These are phyloP conservation scores for Clitopilus passeckerianus DNA, from an alignment of 768 basidiomycete genomes.

Conservation along the genomic window DNA sequence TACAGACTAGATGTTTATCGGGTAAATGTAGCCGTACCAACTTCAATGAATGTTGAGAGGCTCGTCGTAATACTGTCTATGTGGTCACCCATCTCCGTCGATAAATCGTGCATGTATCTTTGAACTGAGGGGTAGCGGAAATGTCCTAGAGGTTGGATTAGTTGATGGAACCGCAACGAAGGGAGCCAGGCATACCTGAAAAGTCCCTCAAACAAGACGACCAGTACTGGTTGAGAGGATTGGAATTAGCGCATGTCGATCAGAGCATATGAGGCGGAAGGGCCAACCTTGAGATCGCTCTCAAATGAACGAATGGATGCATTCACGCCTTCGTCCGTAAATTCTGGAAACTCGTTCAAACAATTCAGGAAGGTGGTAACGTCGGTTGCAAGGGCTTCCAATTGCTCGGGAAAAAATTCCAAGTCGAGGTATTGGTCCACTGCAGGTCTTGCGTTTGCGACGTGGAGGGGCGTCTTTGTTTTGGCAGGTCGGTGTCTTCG, in stretches of 20 bases:
- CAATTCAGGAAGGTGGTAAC: conserved; percentile 65
- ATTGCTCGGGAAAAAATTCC: conserved; percentile 62
- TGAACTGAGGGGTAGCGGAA: conserved; percentile 70
- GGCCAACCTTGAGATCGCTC: conserved; percentile 58
- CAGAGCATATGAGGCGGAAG: neutral
- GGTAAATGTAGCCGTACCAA: conserved; percentile 41
- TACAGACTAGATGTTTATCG: neutral
- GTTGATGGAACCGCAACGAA: neutral
- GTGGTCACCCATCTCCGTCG: conserved; percentile 73
- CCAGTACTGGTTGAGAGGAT: conserved; percentile 52
- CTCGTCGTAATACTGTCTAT: conserved; percentile 63
- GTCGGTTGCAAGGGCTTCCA: conserved; percentile 58
- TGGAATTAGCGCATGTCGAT: conserved; percentile 1
- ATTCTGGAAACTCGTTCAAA: conserved; percentile 77
- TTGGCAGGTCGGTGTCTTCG: conserved; percentile 25
- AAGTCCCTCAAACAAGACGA: conserved; percentile 67
- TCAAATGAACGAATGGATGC: conserved; percentile 63
- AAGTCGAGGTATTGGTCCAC: conserved; percentile 55
- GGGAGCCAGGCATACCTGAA: conserved; percentile 29
- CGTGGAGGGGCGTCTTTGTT: conserved; percentile 40
- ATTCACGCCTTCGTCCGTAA: conserved; percentile 68
- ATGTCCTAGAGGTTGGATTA: conserved; percentile 41
- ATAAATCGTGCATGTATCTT: conserved; percentile 68
- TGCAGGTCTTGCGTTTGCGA: conserved; percentile 36
- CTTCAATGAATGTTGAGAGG: conserved; percentile 71